phyloP scores from a whole-genome alignment of 352 stramenopile species.

The Globisporangium perplexum region DNA sequence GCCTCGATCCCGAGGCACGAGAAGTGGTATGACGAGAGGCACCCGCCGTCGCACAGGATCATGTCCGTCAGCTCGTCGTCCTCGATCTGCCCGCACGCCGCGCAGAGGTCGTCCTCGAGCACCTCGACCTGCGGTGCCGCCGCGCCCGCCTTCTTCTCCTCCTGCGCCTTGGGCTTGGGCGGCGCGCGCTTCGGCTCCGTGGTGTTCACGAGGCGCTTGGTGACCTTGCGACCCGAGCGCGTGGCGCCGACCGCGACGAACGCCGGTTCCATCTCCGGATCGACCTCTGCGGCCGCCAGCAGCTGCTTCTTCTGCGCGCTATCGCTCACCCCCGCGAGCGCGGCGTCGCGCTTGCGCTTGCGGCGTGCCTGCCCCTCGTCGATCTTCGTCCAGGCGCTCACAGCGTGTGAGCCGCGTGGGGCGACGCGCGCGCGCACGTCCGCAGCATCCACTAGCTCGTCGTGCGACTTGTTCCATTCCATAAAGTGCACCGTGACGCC shows the following conservation, averaged over 20 bases:
- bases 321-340: conserved; percentile 13
- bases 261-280: conserved; percentile 11
- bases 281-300: conserved; percentile 4
- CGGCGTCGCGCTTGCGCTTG: conserved; percentile 14
- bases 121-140: conserved; percentile 14
- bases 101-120: conserved; percentile 77
- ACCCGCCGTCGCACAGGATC: conserved; percentile 91
- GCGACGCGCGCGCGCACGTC: conserved; percentile 29
- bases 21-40: conserved; percentile 90
- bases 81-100: conserved; percentile 75
- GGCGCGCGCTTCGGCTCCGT: conserved; percentile 19
- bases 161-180: not conserved
- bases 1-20: conserved; percentile 83
- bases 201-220: conserved; percentile 45
- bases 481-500: conserved; percentile 54
- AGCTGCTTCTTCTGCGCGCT: not conserved
- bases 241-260: conserved; percentile 64
- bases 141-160: conserved; percentile 19
- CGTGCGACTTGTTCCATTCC: conserved; percentile 50
- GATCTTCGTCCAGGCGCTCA: conserved; percentile 30
- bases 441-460: conserved; percentile 35
- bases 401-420: conserved; percentile 27
- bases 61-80: conserved; percentile 78
- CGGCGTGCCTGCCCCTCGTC: conserved; percentile 43
- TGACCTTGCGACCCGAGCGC: conserved; percentile 61